Evolutionary conservation across 176 grass and related monocot species (phyloP), one percentile per base, ranked within the genome.

Genomic region (Urochloa ruziziensis): DNA sequence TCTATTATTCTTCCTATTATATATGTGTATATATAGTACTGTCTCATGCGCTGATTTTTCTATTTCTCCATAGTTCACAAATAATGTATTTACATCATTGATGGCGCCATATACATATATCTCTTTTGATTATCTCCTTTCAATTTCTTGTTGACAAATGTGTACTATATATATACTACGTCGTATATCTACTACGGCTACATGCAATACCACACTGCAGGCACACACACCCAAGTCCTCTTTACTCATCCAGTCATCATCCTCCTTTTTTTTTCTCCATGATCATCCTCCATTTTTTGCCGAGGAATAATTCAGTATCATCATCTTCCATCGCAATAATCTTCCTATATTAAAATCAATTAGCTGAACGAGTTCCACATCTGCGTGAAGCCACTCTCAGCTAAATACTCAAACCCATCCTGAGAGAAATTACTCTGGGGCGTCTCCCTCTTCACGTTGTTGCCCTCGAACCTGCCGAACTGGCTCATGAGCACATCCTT

Each of bases 391-490:
- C 90, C 81, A 58, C 90, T 93, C 44, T 94, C 92, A 75, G 82
- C 77, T 36, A 91, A 82, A 81, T 92, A 94, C 34, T 87, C 96
- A 28, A 95, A 89, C 49, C 86, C 88, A 70, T 86, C 95, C 53
- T 94, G 89, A 33, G 61, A 51, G 54, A 94, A 83, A 75, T 57
- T 35, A 77, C 70, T 87, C 60, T 79, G 87, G 76, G 81, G 39
- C 4, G 76, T 44, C 80, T 97, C 92, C 37, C 88, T 89, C 88
- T 91, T 93, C 75, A 94, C 67, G 48, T 24, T 94, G 48, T 24
- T 94, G 24, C 80, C 85, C 62, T 94, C 95, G 57, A 91, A 94
- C 84, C 81, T 93, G 53, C 83, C 51, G 75, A 94, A 81, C 64
- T 92, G 88, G 61, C 68, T 92, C 37, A 91, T 90, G 30, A 92